These are phyloP conservation scores for Butyriboletus regius DNA, from an alignment of 1,284 basidiomycete species.

Conservation along the genomic window DNA sequence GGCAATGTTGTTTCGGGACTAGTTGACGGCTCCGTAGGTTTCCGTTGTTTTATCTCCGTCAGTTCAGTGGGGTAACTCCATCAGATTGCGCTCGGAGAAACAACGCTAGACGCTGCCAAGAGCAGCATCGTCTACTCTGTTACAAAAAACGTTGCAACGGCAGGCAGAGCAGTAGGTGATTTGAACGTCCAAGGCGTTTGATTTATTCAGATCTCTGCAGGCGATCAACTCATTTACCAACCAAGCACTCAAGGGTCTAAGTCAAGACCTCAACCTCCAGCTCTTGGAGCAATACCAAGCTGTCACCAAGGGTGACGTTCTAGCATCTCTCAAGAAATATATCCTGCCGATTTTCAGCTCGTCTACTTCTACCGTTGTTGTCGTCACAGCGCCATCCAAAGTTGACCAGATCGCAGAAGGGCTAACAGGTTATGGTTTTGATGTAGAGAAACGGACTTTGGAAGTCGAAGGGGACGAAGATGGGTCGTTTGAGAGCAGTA, in stretches of 20 bases:
- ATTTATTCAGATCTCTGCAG: constrained; percentile 35
- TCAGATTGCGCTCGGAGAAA: constrained; percentile 77
- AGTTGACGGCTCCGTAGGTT: constrained; percentile 69
- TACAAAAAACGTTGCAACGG: constrained; percentile 75
- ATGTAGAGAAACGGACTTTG: constrained; percentile 67
- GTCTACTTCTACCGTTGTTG: constrained; percentile 68
- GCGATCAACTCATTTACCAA: constrained; percentile 76
- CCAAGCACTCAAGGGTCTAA: constrained; percentile 75
- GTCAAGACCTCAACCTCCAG: constrained; percentile 65
- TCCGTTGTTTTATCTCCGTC: neutral
- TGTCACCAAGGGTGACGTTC: constrained; percentile 73
- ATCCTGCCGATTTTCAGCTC: constrained; percentile 84
- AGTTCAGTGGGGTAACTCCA: constrained; percentile 4
- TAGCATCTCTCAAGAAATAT: constrained; percentile 64
- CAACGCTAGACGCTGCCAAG: constrained; percentile 85
- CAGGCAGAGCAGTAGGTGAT: constrained; percentile 67
- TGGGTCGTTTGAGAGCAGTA: constrained; percentile 27
- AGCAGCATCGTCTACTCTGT: constrained; percentile 82
- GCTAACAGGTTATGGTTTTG: constrained; percentile 65
- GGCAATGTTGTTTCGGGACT: constrained; percentile 68
- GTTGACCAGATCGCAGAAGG: constrained; percentile 64
- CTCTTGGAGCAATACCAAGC: constrained; percentile 72
- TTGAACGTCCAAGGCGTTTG: neutral
- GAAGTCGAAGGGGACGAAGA: constrained; percentile 55
- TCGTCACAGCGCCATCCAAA: constrained; percentile 78